A percentile compares a stretch with the other conserved stretches of the same genome.
phyloP scores from a whole-genome alignment of 1,284 basidiomycete species.

The Baeospora myosura region DNA sequence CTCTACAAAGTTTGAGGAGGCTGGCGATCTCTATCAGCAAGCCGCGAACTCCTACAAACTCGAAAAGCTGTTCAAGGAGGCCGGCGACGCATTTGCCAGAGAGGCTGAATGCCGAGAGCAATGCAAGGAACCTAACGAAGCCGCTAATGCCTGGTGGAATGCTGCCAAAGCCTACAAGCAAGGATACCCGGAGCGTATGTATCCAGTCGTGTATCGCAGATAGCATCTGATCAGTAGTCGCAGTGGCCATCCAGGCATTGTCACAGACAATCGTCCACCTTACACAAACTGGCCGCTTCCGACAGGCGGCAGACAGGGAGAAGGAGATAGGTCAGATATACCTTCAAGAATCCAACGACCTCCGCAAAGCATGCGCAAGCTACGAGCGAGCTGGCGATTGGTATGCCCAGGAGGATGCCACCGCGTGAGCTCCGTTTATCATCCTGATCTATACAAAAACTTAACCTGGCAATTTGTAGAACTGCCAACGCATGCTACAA shows the following conservation, averaged over 20 bases:
- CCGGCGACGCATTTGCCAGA: constrained; percentile 80
- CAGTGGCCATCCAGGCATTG: constrained; percentile 90
- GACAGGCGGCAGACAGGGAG: constrained; percentile 96
- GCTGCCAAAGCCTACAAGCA: constrained; percentile 92
- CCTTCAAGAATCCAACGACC: constrained; percentile 69
- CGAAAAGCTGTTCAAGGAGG: constrained; percentile 86
- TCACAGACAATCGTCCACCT: constrained; percentile 81
- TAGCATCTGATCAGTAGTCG: constrained; percentile 12
- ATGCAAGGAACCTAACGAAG: constrained; percentile 81
- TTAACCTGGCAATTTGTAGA: constrained; percentile 33
- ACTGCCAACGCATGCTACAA: constrained; percentile 96
- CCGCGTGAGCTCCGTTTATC: constrained; percentile 65
- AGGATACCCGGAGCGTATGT: constrained; percentile 74
- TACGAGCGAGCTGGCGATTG: constrained; percentile 93
- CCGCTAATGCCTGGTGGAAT: constrained; percentile 97
- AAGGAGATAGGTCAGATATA: constrained; percentile 95
- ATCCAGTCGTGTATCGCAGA: constrained; percentile 9
- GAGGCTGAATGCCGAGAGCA: constrained; percentile 90
- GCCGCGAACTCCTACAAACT: constrained; percentile 95
- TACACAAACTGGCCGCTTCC: constrained; percentile 82
- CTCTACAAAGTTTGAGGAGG: constrained; percentile 83
- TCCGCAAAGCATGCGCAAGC: constrained; percentile 81
- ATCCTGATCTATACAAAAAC: constrained; percentile 3
- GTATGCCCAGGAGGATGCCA: constrained; percentile 95
- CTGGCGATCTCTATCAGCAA: constrained; percentile 89